Evolutionary conservation across 495 filamentous ascomycete species (phyloP), one percentile per base, ranked within the genome.

Genomic region (Aspergillus cavernicola): DNA sequence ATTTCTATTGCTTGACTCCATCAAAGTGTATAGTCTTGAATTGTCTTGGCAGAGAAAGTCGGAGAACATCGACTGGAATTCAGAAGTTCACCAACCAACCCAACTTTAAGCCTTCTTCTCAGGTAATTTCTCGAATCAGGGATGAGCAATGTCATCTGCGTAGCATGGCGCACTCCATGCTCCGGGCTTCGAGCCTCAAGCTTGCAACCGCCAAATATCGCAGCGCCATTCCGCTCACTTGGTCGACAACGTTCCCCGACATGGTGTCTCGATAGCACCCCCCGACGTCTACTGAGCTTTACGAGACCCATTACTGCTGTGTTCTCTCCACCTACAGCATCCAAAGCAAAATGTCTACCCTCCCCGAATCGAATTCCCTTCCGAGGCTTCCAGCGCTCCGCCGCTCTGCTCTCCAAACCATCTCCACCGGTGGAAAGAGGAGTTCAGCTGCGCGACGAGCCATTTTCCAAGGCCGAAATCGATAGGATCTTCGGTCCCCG

Each of bases 401-500:
- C 57, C 19, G 26, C 52, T 18, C 50, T 53, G 36, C 45, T 50
- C 24, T 42, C 58, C 33, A 5, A 55, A 2, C 35, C 53, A 50
- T 49, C 56, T 16, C 31, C 50, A 6, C 38, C 53, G 20, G 47
- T 44, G 13, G 62, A 64, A 53, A 32, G 56, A 57, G 62, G 59
- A n/a, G 50, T 61, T 22, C 35, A 60, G n/a, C 44, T 53, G 26
- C 55, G 56, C 18, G 23, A 57, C 4, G 59, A 64, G 18, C 61
- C 65, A 6, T 71, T 88, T 13, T 71, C 75, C 1, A 66, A 75
- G 11, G 59, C 66, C 6, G 80, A 89, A 38, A 75, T 88, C n/a
- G 69, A 77, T 8, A 40, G 54, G 10, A 79, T 93, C 4, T 92
- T 95, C 56, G 82, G 84, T 1, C 11, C 51, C 29, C 61, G 69